These are phyloP conservation scores for Tuber microsphaerosporum DNA, from an alignment of 495 filamentous ascomycete genomes.

Conservation along the genomic window DNA sequence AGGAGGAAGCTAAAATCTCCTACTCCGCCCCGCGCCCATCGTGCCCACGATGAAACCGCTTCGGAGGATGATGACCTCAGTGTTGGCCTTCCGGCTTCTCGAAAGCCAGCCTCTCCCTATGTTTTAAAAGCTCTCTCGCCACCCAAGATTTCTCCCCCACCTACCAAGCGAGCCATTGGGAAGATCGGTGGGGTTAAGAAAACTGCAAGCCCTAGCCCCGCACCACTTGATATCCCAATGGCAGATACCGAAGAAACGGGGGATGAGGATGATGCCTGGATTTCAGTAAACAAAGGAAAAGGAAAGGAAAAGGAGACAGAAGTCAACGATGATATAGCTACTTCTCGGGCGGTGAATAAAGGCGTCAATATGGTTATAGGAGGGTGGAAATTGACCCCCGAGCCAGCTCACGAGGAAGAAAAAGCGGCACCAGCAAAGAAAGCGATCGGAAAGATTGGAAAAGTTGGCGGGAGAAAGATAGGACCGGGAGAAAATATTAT, in stretches of 20 bases:
- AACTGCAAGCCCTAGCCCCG: neutral
- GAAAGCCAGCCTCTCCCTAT: slow-evolving; percentile 18
- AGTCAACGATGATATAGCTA: neutral
- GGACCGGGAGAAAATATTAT: slow-evolving; percentile 48
- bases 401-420: slow-evolving; percentile 15
- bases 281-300: slow-evolving; percentile 10
- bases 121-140: neutral
- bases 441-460: slow-evolving; percentile 53
- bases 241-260: slow-evolving; percentile 22
- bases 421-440: slow-evolving; percentile 51
- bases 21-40: slow-evolving; percentile 1
- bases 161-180: neutral
- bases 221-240: neutral
- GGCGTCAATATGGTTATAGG: slow-evolving; percentile 44
- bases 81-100: slow-evolving; percentile 21
- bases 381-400: slow-evolving; percentile 42
- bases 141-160: slow-evolving; percentile 8
- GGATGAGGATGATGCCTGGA: slow-evolving; percentile 23
- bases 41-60: slow-evolving; percentile 21
- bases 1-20: slow-evolving; percentile 12
- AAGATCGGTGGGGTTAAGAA: slow-evolving; percentile 4
- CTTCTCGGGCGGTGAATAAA: slow-evolving; percentile 30
- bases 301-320: slow-evolving; percentile 4
- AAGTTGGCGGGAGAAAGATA: slow-evolving; percentile 65
- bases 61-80: slow-evolving; percentile 41